Evolutionary conservation across 129 eudicot genomes (phyloP), one percentile per base, ranked within the genome.

Genomic region (Gnaphalium uliginosum): DNA sequence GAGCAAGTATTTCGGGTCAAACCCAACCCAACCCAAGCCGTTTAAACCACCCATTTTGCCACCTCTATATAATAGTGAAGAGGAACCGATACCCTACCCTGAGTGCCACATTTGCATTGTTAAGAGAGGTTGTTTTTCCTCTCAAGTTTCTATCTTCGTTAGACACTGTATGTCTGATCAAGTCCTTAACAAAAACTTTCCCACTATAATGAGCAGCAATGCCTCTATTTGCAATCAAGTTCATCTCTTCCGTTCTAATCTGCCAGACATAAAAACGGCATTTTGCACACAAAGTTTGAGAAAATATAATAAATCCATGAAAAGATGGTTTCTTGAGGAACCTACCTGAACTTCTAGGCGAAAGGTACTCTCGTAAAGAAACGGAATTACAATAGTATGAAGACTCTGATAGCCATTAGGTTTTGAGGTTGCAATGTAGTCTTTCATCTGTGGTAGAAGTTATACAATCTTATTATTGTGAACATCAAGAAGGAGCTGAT

Each of bases 201-300:
- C 98, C 98, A 76, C 94, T 89, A 69, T 92, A 92, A 72, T 89
- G 98, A 57, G 98, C 87, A 69, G 98, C 98, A 81, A 92, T 92
- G 73, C 98, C 98, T 83, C 98, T 92, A 69, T 86, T 89, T 54
- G 96, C 98, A 69, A 92, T 92, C 72, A 92, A 76, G 81, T 92
- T 88, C 98, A 92, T 92, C 87, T 92, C 98, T 89, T 92, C 94
- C 7, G 98, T 92, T 75, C 94, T 86, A 74, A 92, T 89, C 98
- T 92, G 83, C 71, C 81, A 76, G 51, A 2, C 73, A 77, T 58
- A 19, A 39, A 35, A 32, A 66, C 10, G 32, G 25, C 19, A 57
- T 77, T 51, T 68, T 57, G 48, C 32, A 58, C 50, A 10, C 26
- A 32, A 32, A 63, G 17, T 3, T 7, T 35, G 29, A 66, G 19